A percentile compares a stretch with the other conserved stretches of the same genome.
Evolutionary conservation across 805 yeast species (phyloP).

Genomic region (Jamesozyma gamospora): DNA sequence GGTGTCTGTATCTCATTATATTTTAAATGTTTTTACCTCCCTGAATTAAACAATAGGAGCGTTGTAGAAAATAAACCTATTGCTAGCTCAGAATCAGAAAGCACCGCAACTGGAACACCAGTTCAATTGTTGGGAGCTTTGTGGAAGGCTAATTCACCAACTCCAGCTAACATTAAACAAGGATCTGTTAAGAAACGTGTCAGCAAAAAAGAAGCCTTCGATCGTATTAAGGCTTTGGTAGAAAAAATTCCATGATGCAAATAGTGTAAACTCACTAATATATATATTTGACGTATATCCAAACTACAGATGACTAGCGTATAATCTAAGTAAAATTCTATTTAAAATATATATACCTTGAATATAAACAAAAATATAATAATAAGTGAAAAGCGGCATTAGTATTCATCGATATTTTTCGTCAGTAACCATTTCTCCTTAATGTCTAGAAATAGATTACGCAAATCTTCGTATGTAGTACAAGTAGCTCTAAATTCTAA

Average conservation of each 20-base stretch:
- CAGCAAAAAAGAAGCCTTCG: slow-evolving; percentile 28
- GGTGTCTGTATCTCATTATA: slow-evolving; percentile 23
- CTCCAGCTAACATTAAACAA: slow-evolving; percentile 6
- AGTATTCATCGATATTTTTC: slow-evolving; percentile 23
- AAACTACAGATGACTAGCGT: no score
- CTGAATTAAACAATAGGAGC: slow-evolving; percentile 6
- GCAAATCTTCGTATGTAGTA: slow-evolving; percentile 38
- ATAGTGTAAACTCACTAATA: no score
- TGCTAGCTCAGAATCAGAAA: not conserved
- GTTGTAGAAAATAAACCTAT: not conserved
- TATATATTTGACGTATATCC: no score
- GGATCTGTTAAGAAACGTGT: slow-evolving; percentile 20
- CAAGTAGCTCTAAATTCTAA: slow-evolving; percentile 56
- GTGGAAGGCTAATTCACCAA: not conserved
- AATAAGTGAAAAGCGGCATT: no score
- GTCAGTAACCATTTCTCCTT: slow-evolving; percentile 36
- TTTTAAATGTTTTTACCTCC: slow-evolving; percentile 23
- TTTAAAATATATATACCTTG: no score
- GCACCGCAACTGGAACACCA: not conserved
- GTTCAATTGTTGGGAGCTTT: not conserved
- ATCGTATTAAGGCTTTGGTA: slow-evolving; percentile 18
- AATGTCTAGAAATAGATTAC: slow-evolving; percentile 50
- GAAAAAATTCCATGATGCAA: slow-evolving; percentile 13
- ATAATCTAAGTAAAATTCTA: no score
- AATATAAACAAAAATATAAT: no score